Evolutionary conservation across 1,284 basidiomycete genomes (phyloP).

Genomic region (Athelia psychrophila): DNA sequence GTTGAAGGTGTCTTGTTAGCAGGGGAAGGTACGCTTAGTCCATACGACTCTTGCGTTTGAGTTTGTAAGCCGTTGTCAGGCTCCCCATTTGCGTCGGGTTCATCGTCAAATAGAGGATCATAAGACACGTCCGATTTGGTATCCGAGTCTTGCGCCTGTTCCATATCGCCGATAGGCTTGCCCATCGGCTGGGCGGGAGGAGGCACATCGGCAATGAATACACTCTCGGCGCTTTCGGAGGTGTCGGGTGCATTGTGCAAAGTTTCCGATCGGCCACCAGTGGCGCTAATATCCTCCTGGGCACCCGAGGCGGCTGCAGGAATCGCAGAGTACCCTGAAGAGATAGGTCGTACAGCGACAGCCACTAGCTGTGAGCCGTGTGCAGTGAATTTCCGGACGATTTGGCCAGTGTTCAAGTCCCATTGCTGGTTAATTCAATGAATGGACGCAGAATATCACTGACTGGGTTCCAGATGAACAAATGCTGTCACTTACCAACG

Average conservation of each 20-base stretch:
- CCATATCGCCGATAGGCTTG: background rate
- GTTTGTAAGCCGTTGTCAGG: slow-evolving; percentile 21
- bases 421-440: slow-evolving; percentile 71
- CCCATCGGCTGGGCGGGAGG: background rate
- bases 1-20: slow-evolving; percentile 3
- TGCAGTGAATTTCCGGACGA: slow-evolving; percentile 74
- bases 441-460: slow-evolving; percentile 5
- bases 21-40: slow-evolving; percentile 17
- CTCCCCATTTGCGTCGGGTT: slow-evolving; percentile 53
- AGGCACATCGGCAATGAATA: background rate
- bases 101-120: slow-evolving; percentile 80
- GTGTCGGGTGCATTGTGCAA: background rate
- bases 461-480: slow-evolving; percentile 28
- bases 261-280: background rate
- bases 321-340: slow-evolving; percentile 30
- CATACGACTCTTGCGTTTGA: background rate
- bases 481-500: slow-evolving; percentile 53
- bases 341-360: slow-evolving; percentile 74
- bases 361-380: slow-evolving; percentile 88
- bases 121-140: slow-evolving; percentile 74
- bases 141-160: slow-evolving; percentile 43
- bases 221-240: background rate
- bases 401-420: slow-evolving; percentile 93
- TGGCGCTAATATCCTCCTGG: slow-evolving; percentile 8
- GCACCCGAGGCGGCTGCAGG: slow-evolving; percentile 27